Evolutionary conservation across 2,329 filamentous ascomycete species (phyloP), one percentile per base, ranked within the genome.

Genomic region (Fusarium tricinctum): DNA sequence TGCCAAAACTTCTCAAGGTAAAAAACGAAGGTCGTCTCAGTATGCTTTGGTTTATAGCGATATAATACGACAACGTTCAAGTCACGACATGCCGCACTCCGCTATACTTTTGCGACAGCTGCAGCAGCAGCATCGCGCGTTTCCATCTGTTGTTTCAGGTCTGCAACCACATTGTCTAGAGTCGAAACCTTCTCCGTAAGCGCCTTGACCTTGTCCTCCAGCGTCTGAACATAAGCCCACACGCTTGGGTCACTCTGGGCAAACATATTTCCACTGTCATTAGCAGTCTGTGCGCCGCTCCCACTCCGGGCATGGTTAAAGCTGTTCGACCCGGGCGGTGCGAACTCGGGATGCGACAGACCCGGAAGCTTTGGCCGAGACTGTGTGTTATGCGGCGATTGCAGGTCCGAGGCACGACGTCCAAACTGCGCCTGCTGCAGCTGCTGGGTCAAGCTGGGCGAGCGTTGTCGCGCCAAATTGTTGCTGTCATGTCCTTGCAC

Each of bases 181-280:
- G 67, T 69, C 9, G 68, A 55, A 15, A 81, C 74, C 59, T 76
- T 79, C 10, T 81, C 79, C 3, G 75, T 73, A 20, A 81, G 65
- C 30, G 68, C 69, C 64, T 80, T 81, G 48, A 81, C 73, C 63
- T 79, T 80, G 14, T 88, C 86, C 74, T 95, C 92, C 49, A 95
- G 81, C 19, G 84, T 85, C 58, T 92, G 89, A 33, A 94, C 87
- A 73, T 93, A 93, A 6, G 84, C 81, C 90, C 90, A 93, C 10
- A 94, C 81, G 42, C 88, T 89, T 66, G 88, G 83, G 50, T 89
- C 87, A 19, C 82, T 82, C 19, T 85, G 80, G 52, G 88, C 82
- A 76, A 93, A 90, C 63, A 93, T 83, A 71, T 92, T 93, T 64
- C 87, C 87, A 68, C 87, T 88, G 73, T 87, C 89, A 49, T 84